Evolutionary conservation across 257 asterid genomes (phyloP).

Genomic region (Paulownia fortunei): DNA sequence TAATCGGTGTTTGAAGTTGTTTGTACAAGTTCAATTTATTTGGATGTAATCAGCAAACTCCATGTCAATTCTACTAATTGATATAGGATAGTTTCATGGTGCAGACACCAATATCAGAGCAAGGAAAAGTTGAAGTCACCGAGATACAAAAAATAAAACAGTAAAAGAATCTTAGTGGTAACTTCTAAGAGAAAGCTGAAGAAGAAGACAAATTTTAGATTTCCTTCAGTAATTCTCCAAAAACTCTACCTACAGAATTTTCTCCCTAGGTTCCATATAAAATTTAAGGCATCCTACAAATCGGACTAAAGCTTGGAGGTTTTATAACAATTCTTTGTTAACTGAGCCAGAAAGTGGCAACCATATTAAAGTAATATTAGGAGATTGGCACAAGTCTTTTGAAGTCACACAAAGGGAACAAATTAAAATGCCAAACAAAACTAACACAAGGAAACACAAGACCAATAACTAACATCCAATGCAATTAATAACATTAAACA

Average conservation of each 20-base stretch:
- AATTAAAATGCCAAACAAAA: neutral
- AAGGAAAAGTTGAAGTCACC: slow-evolving; percentile 19
- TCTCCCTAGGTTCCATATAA: neutral
- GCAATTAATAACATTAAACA: slow-evolving; percentile 16
- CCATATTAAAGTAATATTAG: neutral
- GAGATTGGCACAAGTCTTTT: neutral
- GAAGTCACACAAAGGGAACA: neutral
- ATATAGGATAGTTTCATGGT: neutral
- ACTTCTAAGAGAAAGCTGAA: neutral
- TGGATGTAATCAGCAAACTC: slow-evolving; percentile 6
- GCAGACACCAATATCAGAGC: neutral
- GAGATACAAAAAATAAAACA: neutral
- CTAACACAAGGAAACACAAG: neutral
- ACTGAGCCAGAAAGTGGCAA: slow-evolving; percentile 7
- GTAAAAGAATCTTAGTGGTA: neutral
- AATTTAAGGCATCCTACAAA: neutral
- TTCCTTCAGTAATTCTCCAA: slow-evolving; percentile 9
- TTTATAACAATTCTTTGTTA: slow-evolving; percentile 1
- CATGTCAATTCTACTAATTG: slow-evolving; percentile 4
- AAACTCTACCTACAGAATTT: neutral
- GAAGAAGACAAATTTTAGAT: neutral
- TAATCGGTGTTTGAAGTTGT: slow-evolving; percentile 35
- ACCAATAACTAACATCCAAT: slow-evolving; percentile 9
- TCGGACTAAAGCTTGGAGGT: neutral
- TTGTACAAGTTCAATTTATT: slow-evolving; percentile 21